phyloP scores from a whole-genome alignment of 75 land plant genomes.

The Cryptomeria japonica region DNA sequence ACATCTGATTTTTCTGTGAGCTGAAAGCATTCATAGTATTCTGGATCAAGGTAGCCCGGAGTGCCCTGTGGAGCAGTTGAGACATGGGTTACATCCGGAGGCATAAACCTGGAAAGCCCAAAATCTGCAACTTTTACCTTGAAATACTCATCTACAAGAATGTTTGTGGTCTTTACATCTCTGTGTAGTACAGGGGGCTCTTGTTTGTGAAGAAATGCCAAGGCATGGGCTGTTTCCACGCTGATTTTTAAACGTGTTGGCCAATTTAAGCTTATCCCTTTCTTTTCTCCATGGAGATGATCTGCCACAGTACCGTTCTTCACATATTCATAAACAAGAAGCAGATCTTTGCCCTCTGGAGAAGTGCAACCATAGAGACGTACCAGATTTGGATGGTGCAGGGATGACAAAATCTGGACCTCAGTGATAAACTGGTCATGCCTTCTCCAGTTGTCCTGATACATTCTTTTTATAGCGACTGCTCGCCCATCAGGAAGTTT shows the following conservation, averaged over 20 bases:
- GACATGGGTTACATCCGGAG: slow-evolving; percentile 31
- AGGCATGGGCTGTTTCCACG: slow-evolving; percentile 25
- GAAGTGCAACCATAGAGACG: slow-evolving; percentile 12
- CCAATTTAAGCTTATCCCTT: slow-evolving; percentile 15
- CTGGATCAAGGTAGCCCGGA: slow-evolving; percentile 47
- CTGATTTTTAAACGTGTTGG: slow-evolving; percentile 13
- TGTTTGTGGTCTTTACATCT: slow-evolving; percentile 22
- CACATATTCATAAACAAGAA: slow-evolving; percentile 29
- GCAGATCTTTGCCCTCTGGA: slow-evolving; percentile 11
- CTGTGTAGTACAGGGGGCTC: slow-evolving; percentile 17
- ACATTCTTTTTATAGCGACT: slow-evolving; percentile 37
- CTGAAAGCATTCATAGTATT: slow-evolving; percentile 39
- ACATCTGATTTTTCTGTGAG: slow-evolving; percentile 51
- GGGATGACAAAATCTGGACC: slow-evolving; percentile 14
- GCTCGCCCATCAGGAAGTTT: slow-evolving; percentile 16
- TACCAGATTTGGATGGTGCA: slow-evolving; percentile 30
- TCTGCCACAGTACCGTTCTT: slow-evolving; percentile 14
- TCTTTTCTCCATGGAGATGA: slow-evolving; percentile 9
- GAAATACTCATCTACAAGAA: slow-evolving; percentile 17
- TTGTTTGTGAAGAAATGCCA: slow-evolving; percentile 19
- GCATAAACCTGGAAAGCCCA: slow-evolving; percentile 34
- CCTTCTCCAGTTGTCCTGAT: slow-evolving; percentile 14
- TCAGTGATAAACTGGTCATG: slow-evolving; percentile 34
- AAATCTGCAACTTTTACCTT: slow-evolving; percentile 39
- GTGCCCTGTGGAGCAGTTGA: slow-evolving; percentile 41